Base-by-base conservation (phyloP, 2,329 filamentous ascomycete species). In the Phoma sp. region DNA sequence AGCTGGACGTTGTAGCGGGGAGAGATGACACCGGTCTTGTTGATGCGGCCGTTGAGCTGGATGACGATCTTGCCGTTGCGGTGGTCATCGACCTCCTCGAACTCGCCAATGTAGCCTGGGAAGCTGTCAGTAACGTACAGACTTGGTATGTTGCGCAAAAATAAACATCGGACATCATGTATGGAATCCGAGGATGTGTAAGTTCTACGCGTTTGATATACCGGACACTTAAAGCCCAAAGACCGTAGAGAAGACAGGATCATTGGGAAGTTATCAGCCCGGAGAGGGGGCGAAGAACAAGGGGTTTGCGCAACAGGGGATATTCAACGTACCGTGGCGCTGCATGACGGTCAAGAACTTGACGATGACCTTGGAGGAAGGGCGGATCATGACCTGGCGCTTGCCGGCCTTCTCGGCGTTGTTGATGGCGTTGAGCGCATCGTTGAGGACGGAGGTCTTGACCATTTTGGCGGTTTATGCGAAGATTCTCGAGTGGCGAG, bases 211-310 rank as follows among this genome's bases (percentile, higher is more conserved):
- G 72, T 67, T 65, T 82, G 79, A 95, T 99, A 81, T 99, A 90
- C 96, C 95, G 93, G 91, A 87, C 87, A 96, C 87, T 98, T 98
- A 99, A 98, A 99, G 91, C 93, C 91, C 93, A 91, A 87, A 89
- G 85, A 88, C 89, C 90, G 92, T 97, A 80, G 77, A 84, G 72
- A 62, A 76, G 78, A 85, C 86, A 86, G 89, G 88, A 93, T 88
- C 87, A 86, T 91, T 88, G 89, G 91, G 93, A 96, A 99, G 95
- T 98, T 98, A 98, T 98, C 91, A 97, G 89, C 89, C 93, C 93
- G 95, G 95, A 88, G 74, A 60, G 50, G 30, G 61, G 54, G 70
- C 66, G 66, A 60, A 55, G 52, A 55, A 55, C 52, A 37, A 47
- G 52, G 47, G 52, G 41, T 58, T 25, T 48, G 45, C 24, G 40